Evolutionary conservation across 495 filamentous ascomycete genomes (phyloP), one percentile per base, ranked within the genome.

Genomic region (Penicillium desertorum): DNA sequence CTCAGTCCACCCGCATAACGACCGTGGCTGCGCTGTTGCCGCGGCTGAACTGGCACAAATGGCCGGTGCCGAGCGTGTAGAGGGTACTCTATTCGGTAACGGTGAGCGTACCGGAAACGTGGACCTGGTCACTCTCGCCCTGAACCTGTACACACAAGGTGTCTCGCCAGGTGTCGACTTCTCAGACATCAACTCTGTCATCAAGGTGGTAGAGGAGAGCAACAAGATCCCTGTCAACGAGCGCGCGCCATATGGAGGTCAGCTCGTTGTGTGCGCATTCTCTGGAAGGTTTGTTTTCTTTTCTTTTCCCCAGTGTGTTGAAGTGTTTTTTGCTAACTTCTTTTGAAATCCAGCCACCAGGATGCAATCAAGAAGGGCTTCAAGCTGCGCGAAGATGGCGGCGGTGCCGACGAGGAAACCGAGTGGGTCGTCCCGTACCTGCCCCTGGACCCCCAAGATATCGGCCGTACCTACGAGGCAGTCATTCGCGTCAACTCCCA

Each of bases 321-420:
- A 10, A 14, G 0, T 11, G 7, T 20, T 17, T 17, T 96, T 96
- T 76, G 90, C 86, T 65, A 91, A 92, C 29, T 7, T 22, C 4
- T 32, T 48, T 32, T 12, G n/a, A 32, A 47, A n/a, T 9, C 6
- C 44, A 91, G 88, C 27, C 93, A 97, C 71, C 92, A 98, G 76
- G 94, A 98, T 64, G 94, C 94, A 37, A 97, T 98, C 76, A 96
- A 96, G 78, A 98, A 98, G 77, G 93, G 94, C 12, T 97, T 98
- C 78, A 81, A 86, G 60, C 66, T 78, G 23, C 86, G 93, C 45
- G 79, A 92, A 67, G 71, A 80, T 30, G 69, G 76, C 0, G 81
- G 79, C 36, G 80, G 81, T 50, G 76, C 73, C 7, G 76, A 85
- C 53, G 83, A 92, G 22, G 81, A 84, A 29, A 45, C 53, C 54